phyloP scores from a whole-genome alignment of 2,329 filamentous ascomycete genomes.

The Gaeumannomyces sp. region DNA sequence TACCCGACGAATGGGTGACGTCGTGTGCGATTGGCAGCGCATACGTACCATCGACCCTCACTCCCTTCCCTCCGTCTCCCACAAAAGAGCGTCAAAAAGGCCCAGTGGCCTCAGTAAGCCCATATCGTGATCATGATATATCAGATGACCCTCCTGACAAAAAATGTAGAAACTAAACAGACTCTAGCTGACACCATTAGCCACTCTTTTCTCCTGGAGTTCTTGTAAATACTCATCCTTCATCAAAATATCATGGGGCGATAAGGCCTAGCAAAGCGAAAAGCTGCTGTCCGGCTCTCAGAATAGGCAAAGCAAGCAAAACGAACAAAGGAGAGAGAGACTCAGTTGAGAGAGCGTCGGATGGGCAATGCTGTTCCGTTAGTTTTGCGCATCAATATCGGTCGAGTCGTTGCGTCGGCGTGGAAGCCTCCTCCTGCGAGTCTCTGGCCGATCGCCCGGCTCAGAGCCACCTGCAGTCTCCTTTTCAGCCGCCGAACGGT shows the following conservation, averaged over 20 bases:
- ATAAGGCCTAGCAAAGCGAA: neutral
- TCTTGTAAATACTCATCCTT: neutral
- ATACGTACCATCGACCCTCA: too few species aligned
- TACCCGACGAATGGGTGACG: neutral
- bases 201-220: neutral
- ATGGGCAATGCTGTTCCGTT: neutral
- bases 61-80: too few species aligned
- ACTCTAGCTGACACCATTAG: neutral
- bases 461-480: too few species aligned
- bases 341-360: neutral
- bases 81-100: neutral
- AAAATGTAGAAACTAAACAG: neutral
- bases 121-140: neutral
- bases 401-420: neutral
- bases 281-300: neutral
- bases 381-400: neutral
- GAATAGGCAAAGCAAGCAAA: neutral
- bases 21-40: too few species aligned
- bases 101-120: neutral
- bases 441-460: neutral
- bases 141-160: neutral
- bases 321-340: neutral
- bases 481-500: neutral
- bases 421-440: neutral
- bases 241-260: neutral